Evolutionary conservation across 2,329 filamentous ascomycete genomes (phyloP).

Genomic region (Exophiala mesophila): DNA sequence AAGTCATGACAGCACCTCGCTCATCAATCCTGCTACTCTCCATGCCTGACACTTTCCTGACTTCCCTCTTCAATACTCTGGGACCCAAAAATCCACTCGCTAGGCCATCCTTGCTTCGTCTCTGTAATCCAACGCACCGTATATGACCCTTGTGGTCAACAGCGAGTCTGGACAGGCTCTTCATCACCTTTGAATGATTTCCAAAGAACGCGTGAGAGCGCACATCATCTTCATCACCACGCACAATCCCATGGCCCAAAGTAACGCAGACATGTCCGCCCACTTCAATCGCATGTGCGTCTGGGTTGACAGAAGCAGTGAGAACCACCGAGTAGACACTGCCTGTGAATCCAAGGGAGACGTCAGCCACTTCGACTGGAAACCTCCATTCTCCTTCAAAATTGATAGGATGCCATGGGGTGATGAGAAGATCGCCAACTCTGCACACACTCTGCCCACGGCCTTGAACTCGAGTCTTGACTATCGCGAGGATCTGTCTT

Average conservation of each 20-base stretch:
- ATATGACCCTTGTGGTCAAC: slow-evolving; percentile 39
- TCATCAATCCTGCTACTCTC: no score
- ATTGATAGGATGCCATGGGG: slow-evolving; percentile 57
- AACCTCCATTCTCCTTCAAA: slow-evolving; percentile 43
- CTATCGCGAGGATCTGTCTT: slow-evolving; percentile 47
- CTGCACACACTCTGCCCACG: slow-evolving; percentile 37
- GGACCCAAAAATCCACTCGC: slow-evolving; percentile 21
- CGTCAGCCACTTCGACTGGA: slow-evolving; percentile 37
- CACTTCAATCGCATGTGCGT: slow-evolving; percentile 47
- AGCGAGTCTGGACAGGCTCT: slow-evolving; percentile 36
- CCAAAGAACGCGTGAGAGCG: slow-evolving; percentile 55
- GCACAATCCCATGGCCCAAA: slow-evolving; percentile 53
- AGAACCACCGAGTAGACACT: slow-evolving; percentile 55
- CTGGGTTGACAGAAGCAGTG: slow-evolving; percentile 32
- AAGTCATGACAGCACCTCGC: no score
- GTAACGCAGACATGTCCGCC: slow-evolving; percentile 49
- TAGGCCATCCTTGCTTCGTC: slow-evolving; percentile 37
- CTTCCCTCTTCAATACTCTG: no score
- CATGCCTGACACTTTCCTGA: no score
- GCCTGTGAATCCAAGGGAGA: slow-evolving; percentile 41
- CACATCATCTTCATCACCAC: slow-evolving; percentile 33
- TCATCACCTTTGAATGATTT: slow-evolving; percentile 42
- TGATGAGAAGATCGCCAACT: slow-evolving; percentile 48
- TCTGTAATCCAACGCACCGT: slow-evolving; percentile 41
- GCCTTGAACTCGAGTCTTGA: slow-evolving; percentile 44